Conservation (phyloP, 805 yeast species). For the Teunomyces barrocoloradensis region DNA sequence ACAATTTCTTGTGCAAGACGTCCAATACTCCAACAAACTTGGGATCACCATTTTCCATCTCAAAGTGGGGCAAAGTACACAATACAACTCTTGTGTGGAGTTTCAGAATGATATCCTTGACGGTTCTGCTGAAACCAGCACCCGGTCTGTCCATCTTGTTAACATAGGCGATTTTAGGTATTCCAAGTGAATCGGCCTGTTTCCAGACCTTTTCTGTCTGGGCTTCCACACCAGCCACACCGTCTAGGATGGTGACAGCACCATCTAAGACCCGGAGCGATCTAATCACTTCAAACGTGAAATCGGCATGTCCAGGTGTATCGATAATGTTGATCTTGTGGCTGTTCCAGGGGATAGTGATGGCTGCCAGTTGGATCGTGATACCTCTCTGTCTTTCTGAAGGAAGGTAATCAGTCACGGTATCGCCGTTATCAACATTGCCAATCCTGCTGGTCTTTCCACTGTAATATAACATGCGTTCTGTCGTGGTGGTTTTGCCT, state of each 20-base stretch:
- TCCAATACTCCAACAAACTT: slow-evolving; percentile 74
- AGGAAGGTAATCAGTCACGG: slow-evolving; percentile 88
- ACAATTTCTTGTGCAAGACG: slow-evolving; percentile 58
- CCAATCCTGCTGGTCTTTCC: slow-evolving; percentile 83
- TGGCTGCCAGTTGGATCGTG: slow-evolving; percentile 95
- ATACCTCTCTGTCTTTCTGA: slow-evolving; percentile 92
- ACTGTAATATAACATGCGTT: slow-evolving; percentile 86
- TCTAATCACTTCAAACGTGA: slow-evolving; percentile 89
- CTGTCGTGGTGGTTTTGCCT: slow-evolving; percentile 97
- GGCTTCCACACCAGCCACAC: slow-evolving; percentile 97
- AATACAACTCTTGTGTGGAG: slow-evolving; percentile 71
- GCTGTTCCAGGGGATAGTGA: slow-evolving; percentile 80
- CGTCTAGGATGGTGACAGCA: slow-evolving; percentile 88
- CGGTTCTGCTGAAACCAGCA: slow-evolving; percentile 90
- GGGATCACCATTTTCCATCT: slow-evolving; percentile 28
- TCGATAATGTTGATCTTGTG: slow-evolving; percentile 84
- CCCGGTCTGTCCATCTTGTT: slow-evolving; percentile 98
- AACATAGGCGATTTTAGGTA: slow-evolving; percentile 78
- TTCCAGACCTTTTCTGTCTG: slow-evolving; percentile 97
- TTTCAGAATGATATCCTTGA: slow-evolving; percentile 74
- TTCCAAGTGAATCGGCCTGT: slow-evolving; percentile 63
- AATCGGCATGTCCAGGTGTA: slow-evolving; percentile 98
- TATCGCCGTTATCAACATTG: slow-evolving; percentile 94
- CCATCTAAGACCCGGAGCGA: slow-evolving; percentile 92
- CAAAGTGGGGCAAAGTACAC: slow-evolving; percentile 76